These are phyloP conservation scores for Colletotrichum cordylinicola DNA, from an alignment of 2,329 filamentous ascomycete species.

Conservation along the genomic window DNA sequence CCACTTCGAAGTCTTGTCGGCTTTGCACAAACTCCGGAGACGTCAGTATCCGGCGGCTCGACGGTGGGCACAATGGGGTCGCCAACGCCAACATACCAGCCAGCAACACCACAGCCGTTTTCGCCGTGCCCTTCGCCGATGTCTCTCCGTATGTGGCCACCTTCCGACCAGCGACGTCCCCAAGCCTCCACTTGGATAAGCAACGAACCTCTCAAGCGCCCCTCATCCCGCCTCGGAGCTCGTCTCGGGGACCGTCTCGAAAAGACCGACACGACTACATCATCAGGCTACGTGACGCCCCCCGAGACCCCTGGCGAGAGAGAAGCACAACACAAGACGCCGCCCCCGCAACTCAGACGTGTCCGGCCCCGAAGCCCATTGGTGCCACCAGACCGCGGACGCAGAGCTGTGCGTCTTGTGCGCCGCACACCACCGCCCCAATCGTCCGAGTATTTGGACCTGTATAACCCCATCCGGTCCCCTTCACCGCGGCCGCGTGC, in stretches of 20 bases:
- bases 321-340: background rate
- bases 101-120: background rate
- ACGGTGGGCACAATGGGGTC: background rate
- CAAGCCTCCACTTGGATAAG: constrained; percentile 34
- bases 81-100: background rate
- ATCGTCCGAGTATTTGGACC: constrained; percentile 40
- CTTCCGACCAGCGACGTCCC: background rate
- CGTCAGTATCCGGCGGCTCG: background rate
- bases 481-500: constrained; percentile 3
- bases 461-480: constrained; percentile 30
- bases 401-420: background rate
- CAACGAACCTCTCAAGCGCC: constrained; percentile 44
- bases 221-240: constrained; percentile 37
- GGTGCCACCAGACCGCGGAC: background rate
- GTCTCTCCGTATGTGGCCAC: background rate
- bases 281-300: constrained; percentile 34
- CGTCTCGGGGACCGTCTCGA: constrained; percentile 19
- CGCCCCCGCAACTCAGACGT: constrained; percentile 4
- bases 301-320: constrained; percentile 31
- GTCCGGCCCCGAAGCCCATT: background rate
- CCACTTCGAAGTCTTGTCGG: background rate
- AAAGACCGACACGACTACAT: constrained; percentile 25
- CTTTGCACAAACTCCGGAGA: background rate
- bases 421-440: constrained; percentile 21
- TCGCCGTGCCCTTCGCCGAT: background rate